A percentile compares a stretch with the other conserved stretches of the same genome.
Conservation (phyloP, 2,329 filamentous ascomycete genomes). For the Seiridium cupressi region DNA sequence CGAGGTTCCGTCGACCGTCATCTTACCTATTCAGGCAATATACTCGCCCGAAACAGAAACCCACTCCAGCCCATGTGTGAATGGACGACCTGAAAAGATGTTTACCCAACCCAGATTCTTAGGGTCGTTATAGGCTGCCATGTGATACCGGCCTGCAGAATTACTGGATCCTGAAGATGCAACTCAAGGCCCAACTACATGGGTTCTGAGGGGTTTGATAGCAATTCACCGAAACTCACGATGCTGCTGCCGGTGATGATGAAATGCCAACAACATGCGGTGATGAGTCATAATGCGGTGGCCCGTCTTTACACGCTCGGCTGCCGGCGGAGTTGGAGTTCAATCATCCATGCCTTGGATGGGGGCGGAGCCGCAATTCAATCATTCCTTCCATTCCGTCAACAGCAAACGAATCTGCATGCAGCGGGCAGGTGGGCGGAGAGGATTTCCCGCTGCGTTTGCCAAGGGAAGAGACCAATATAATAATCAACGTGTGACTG, state of each 20-base stretch:
- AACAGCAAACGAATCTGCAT: neutral
- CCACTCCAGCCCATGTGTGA: neutral
- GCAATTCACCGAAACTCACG: neutral
- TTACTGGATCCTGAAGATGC: neutral
- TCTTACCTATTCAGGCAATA: constrained; percentile 4
- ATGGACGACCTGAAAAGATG: neutral
- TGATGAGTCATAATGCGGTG: constrained; percentile 7
- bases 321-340: neutral
- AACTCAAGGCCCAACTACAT: neutral
- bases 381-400: neutral
- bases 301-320: neutral
- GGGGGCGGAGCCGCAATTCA: constrained; percentile 1
- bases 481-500: neutral
- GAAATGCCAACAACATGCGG: neutral
- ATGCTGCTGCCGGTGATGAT: neutral
- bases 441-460: neutral
- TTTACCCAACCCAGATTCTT: neutral
- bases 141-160: constrained; percentile 1
- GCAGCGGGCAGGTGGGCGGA: neutral
- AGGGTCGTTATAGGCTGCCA: neutral
- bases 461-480: neutral
- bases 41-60: neutral
- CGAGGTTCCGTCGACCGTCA: neutral
- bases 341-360: neutral
- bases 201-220: neutral